Percentiles rank a stretch among this genome's conserved stretches.
These are phyloP conservation scores for Lactarius tabidus DNA, from an alignment of 768 basidiomycete species.

Conservation along the genomic window DNA sequence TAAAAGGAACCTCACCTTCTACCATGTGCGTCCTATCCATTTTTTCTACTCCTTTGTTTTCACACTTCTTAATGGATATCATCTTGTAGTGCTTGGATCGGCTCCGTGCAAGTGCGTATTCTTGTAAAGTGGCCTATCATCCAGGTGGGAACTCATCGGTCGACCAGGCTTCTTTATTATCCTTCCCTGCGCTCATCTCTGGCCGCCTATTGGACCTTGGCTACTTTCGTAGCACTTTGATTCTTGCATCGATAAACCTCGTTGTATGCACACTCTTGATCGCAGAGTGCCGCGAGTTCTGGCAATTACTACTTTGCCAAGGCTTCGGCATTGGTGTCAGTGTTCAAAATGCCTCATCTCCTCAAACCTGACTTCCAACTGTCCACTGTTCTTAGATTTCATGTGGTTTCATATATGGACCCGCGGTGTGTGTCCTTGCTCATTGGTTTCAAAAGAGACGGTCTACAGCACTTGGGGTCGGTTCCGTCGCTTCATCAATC, in stretches of 20 bases:
- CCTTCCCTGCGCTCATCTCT: slow-evolving; percentile 56
- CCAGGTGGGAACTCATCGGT: background rate
- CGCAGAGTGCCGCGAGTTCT: slow-evolving; percentile 67
- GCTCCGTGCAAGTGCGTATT: slow-evolving; percentile 57
- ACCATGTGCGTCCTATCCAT: slow-evolving; percentile 44
- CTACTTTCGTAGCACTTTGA: slow-evolving; percentile 49
- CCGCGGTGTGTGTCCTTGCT: slow-evolving; percentile 52
- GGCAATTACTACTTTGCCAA: slow-evolving; percentile 77
- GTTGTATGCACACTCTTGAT: slow-evolving; percentile 58
- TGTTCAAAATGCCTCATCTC: slow-evolving; percentile 1
- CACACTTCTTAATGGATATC: background rate
- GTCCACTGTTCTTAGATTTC: slow-evolving; percentile 24
- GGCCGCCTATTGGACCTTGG: slow-evolving; percentile 78
- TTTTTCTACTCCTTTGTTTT: background rate
- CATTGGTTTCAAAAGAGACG: slow-evolving; percentile 69
- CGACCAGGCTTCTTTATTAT: slow-evolving; percentile 56
- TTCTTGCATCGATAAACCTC: slow-evolving; percentile 46
- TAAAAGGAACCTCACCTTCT: slow-evolving; percentile 50
- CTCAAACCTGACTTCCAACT: background rate
- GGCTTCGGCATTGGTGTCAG: slow-evolving; percentile 63
- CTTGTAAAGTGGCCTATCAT: background rate
- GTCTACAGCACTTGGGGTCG: slow-evolving; percentile 55
- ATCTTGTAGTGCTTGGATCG: slow-evolving; percentile 66
- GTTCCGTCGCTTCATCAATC: slow-evolving; percentile 61
- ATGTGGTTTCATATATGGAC: slow-evolving; percentile 57